Base-by-base conservation (phyloP, 306 rosid species). In the Gynostemma pentaphyllum region DNA sequence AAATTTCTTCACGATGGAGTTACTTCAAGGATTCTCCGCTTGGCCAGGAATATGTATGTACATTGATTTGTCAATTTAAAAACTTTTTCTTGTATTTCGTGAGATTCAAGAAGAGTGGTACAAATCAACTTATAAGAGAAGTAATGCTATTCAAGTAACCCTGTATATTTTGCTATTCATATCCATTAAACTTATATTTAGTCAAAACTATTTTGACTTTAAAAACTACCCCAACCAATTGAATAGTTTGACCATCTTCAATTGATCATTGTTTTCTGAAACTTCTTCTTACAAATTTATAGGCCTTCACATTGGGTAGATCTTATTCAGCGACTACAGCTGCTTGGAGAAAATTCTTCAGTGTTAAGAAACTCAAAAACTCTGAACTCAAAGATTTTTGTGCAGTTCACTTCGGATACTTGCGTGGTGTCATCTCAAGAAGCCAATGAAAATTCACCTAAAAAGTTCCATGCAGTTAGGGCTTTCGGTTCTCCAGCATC, bases 1-100 rank as follows among this genome's bases (percentile, higher is more conserved):
- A 70, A 77, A n/a, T 85, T 88, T 80, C 87, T 92, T 61, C 84
- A 78, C 68, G 82, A 86, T 74, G 73, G 76, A 69, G 77, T 70
- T 62, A 72, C 87, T 53, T 79, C 84, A 2, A 86, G 85, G 75
- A 78, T 92, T 79, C 86, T 92, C 69, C 77, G 45, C 75, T 76
- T 92, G 87, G 94, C 88, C 69, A 76, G 55, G 66, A 84, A 92
- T 75, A 71, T 92, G 99, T 92, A 79, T 64, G 94, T 75, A 21
- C 45, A 73, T 30, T 19, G 49, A 52, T 24, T 22, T 34, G 39
- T 71, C 39, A 19, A 41, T 39, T 21, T 50, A 23, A 47, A 12
- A 19, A 16, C 2, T 47, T 11, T n/a, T 9, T 59, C 7, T 65
- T 13, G 9, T 47, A 29, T 64, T 61, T 40, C 50, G 49, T 40